Conservation (phyloP, 2,329 filamentous ascomycete genomes). For the Fusarium falciforme region DNA sequence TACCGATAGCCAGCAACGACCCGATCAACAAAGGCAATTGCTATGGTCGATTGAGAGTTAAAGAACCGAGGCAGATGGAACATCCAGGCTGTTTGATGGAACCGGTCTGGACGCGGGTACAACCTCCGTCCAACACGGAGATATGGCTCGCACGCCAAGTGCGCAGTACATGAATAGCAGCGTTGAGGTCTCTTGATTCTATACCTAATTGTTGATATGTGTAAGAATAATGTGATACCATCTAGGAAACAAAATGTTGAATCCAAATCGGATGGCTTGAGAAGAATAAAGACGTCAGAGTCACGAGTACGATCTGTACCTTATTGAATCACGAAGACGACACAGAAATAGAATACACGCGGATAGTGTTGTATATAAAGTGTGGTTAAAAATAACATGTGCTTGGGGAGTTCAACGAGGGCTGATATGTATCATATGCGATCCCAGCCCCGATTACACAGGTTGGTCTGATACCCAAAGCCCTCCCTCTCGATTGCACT, state of each 20-base stretch:
- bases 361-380: background rate
- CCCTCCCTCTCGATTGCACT: background rate
- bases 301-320: no score
- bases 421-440: background rate
- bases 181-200: background rate
- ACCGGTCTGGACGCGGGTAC: background rate
- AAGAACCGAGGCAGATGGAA: background rate
- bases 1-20: background rate
- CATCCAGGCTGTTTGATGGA: background rate
- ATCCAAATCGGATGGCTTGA: no score
- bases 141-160: background rate
- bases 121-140: background rate
- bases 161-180: background rate
- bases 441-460: background rate
- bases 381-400: background rate
- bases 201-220: background rate
- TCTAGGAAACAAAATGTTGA: no score
- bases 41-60: background rate
- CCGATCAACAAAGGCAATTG: background rate
- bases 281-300: no score
- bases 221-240: no score
- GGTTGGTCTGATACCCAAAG: background rate
- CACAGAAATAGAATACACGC: rapidly evolving
- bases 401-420: background rate
- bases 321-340: background rate